phyloP scores from a whole-genome alignment of 2,329 filamentous ascomycete genomes.

The Pseudogymnoascus verrucosus region DNA sequence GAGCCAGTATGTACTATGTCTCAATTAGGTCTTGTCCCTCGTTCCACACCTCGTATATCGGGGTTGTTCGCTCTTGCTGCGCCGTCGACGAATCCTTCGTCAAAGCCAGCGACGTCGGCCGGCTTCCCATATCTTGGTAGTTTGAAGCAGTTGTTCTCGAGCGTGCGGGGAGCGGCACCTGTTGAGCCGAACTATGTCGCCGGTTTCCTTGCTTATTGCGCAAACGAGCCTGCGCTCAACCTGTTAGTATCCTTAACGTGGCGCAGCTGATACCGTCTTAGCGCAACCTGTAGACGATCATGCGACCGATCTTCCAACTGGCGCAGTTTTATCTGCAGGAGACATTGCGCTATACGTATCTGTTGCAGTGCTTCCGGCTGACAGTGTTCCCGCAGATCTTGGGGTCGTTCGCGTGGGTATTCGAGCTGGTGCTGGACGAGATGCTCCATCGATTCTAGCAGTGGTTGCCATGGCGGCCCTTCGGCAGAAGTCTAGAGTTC shows the following conservation, averaged over 20 bases:
- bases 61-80: constrained; percentile 39
- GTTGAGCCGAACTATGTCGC: constrained; percentile 26
- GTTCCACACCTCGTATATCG: constrained; percentile 33
- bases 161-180: constrained; percentile 26
- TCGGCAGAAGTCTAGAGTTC: too few species aligned
- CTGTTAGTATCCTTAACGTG: constrained; percentile 12
- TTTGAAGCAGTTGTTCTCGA: constrained; percentile 15
- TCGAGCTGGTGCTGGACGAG: not conserved
- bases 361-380: not conserved
- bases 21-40: constrained; percentile 29
- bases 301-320: not conserved
- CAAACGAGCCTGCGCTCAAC: constrained; percentile 24
- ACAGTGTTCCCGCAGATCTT: not conserved
- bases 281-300: not conserved
- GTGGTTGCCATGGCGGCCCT: too few species aligned
- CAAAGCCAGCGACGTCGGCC: constrained; percentile 29
- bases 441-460: not conserved
- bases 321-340: not conserved
- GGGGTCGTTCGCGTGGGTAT: not conserved
- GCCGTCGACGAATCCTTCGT: constrained; percentile 34
- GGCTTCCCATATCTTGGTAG: constrained; percentile 35
- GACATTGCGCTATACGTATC: not conserved
- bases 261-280: too few species aligned
- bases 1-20: too few species aligned
- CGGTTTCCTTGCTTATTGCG: constrained; percentile 28